Evolutionary conservation across 2,329 filamentous ascomycete species (phyloP), one percentile per base, ranked within the genome.

Genomic region (Amesomyces nigricolor): DNA sequence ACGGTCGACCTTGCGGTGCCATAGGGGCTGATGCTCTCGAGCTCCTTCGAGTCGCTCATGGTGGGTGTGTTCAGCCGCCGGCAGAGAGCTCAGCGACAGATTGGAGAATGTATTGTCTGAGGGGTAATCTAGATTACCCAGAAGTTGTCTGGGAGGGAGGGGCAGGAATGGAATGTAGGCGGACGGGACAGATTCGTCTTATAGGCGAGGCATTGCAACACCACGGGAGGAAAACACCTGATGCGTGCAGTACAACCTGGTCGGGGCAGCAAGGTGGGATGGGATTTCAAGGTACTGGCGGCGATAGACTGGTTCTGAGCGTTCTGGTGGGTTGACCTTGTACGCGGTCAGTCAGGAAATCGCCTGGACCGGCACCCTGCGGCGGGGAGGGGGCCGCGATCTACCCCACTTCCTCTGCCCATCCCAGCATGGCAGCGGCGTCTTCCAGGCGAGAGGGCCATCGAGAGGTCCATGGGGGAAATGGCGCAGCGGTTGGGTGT

Each of bases 1-100:
- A 88, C 66, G 1, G 85, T 88, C 26, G 85, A 83, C 51, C 85
- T 80, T 64, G 86, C 85, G 51, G 73, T 69, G 63, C 86, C 86
- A 66, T 80, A 89, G 7, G 85, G 75, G 63, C 78, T 81, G 66
- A 88, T 83, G 65, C 77, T 82, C 66, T 79, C 74, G 56, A 73
- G 5, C 46, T 61, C 71, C 42, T 59, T 51, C 47, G 59, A 50
- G 51, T 60, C 58, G 51, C 57, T 46, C 61, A 63, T 64, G 52
- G 43, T 59, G 11, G 47, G n/a, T 50, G 39, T 37, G 17, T 58
- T 51, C 32, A 35, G 11, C 11, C 32, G 32, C 32, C 9, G 32
- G 11, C 9, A 35, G 11, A 5, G 32, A 35, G 32, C 32, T 35
- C 32, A 35, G 32, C 32, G 32, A 35, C 32, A 35, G 32, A 35